Conservation (phyloP, 352 stramenopile species). For the Lagenidium giganteum region DNA sequence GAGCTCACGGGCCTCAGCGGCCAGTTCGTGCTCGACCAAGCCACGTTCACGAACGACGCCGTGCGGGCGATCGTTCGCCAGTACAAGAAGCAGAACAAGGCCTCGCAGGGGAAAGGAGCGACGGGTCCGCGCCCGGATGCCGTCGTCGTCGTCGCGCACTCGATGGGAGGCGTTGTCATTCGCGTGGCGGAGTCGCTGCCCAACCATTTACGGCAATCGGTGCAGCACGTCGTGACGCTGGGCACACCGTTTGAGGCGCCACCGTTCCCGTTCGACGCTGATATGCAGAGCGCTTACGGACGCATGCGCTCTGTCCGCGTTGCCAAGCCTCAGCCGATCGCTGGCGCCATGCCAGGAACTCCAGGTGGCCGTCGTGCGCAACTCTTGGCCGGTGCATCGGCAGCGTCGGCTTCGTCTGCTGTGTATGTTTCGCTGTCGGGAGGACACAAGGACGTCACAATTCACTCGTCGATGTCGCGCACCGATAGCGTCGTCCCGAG, state of each 20-base stretch:
- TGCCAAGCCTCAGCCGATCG: constrained; percentile 8
- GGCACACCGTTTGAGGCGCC: constrained; percentile 54
- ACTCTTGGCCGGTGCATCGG: neutral
- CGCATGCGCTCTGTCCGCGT: constrained; percentile 6
- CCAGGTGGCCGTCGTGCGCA: neutral
- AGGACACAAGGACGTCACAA: constrained; percentile 73
- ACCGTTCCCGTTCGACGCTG: constrained; percentile 59
- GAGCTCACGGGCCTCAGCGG: constrained; percentile 73
- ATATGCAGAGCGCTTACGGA: constrained; percentile 59
- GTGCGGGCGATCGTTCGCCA: constrained; percentile 62
- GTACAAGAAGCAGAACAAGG: constrained; percentile 60
- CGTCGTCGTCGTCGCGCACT: constrained; percentile 78
- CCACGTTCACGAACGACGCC: constrained; percentile 69
- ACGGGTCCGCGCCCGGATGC: constrained; percentile 27
- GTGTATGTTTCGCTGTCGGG: constrained; percentile 76
- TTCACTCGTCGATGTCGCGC: constrained; percentile 46
- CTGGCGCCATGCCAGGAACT: too few relatives aligned
- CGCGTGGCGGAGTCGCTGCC: constrained; percentile 56
- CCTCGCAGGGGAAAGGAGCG: constrained; percentile 9
- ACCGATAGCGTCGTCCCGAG: constrained; percentile 27
- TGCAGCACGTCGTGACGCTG: constrained; percentile 72
- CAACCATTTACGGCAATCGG: constrained; percentile 71
- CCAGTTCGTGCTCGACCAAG: constrained; percentile 60
- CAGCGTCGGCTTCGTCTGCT: constrained; percentile 3
- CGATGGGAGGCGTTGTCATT: constrained; percentile 78